Evolutionary conservation across 768 basidiomycete genomes (phyloP).

Genomic region (Lactarius trivialis): DNA sequence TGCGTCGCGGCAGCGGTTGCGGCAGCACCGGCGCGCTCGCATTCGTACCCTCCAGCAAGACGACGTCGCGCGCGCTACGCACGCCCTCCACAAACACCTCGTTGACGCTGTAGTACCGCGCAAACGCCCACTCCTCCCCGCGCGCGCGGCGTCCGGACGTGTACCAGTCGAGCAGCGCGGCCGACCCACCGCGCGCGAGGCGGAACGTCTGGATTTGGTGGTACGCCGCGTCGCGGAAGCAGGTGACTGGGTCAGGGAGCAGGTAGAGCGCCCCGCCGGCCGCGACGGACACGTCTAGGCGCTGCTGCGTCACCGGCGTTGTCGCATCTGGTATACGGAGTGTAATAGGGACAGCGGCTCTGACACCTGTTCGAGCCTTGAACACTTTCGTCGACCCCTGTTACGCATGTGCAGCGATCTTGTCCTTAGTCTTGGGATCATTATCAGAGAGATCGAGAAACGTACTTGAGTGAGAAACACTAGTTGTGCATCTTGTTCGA

Average conservation of each 20-base stretch:
- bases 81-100: constrained; percentile 65
- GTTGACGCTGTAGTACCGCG: constrained; percentile 78
- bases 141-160: constrained; percentile 79
- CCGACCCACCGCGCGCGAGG: constrained; percentile 52
- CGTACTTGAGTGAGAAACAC: constrained; percentile 79
- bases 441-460: not conserved
- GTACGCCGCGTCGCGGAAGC: constrained; percentile 80
- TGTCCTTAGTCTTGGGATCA: not conserved
- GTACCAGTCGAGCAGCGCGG: constrained; percentile 83
- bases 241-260: constrained; percentile 90
- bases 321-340: not conserved
- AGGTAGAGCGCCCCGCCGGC: constrained; percentile 59
- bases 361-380: constrained; percentile 62
- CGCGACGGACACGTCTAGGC: constrained; percentile 51
- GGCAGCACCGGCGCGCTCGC: not conserved
- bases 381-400: constrained; percentile 96
- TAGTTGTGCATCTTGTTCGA: constrained; percentile 51
- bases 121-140: constrained; percentile 88
- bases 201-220: constrained; percentile 76
- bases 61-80: constrained; percentile 68
- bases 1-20: constrained; percentile 34
- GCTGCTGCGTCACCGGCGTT: constrained; percentile 47
- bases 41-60: constrained; percentile 49
- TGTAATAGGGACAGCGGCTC: constrained; percentile 36
- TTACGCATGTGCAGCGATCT: not conserved